These are phyloP conservation scores for Immersiporthe knoxdaviesiana DNA, from an alignment of 2,329 filamentous ascomycete species.

Conservation along the genomic window DNA sequence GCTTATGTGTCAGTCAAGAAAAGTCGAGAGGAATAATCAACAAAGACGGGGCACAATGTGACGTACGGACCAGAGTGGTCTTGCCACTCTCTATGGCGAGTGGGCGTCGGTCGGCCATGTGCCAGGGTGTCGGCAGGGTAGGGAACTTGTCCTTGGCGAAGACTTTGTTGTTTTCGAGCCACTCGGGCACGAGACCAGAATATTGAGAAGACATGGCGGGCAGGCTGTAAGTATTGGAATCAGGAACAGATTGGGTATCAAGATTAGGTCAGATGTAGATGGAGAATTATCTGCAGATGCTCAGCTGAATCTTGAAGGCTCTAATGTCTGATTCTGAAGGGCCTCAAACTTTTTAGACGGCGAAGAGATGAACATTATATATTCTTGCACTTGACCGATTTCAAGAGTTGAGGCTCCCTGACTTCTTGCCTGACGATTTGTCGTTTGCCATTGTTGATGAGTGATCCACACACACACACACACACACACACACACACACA, in stretches of 20 bases:
- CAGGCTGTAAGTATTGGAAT: background rate
- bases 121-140: constrained; percentile 17
- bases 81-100: constrained; percentile 13
- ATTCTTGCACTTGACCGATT: background rate
- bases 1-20: background rate
- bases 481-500: too few species aligned
- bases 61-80: constrained; percentile 17
- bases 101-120: constrained; percentile 19
- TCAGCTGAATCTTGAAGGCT: background rate
- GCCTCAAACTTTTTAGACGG: background rate
- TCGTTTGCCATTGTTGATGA: background rate
- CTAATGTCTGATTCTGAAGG: background rate
- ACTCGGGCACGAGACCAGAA: constrained; percentile 6
- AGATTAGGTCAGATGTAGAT: background rate
- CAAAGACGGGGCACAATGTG: background rate
- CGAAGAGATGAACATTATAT: background rate
- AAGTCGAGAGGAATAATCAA: background rate
- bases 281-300: background rate
- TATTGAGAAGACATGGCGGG: constrained; percentile 16
- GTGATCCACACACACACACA: background rate
- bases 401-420: too few species aligned
- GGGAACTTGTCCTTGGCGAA: constrained; percentile 19
- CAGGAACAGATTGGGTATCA: background rate
- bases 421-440: background rate
- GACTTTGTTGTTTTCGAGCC: constrained; percentile 22